These are phyloP conservation scores for Solanum hybrid DNA, from an alignment of 305 asterid genomes.

Conservation along the genomic window DNA sequence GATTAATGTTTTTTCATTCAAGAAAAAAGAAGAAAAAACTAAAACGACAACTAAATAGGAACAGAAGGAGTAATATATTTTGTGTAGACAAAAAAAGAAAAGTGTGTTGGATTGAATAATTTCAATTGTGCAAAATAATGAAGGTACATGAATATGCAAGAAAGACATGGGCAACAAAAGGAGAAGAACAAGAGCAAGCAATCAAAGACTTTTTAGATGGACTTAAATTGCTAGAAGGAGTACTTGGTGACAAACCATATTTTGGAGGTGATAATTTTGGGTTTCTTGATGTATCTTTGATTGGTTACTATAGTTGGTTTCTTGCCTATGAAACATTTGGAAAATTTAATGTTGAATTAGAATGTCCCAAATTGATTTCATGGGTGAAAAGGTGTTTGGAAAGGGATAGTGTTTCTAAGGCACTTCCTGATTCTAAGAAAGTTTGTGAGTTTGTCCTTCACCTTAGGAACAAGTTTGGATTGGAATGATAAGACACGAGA, in stretches of 20 bases:
- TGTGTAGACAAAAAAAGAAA: background rate
- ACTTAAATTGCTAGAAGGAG: conserved; percentile 7
- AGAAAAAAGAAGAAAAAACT: background rate
- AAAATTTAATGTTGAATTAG: background rate
- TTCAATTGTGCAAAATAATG: background rate
- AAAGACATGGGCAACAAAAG: conserved; percentile 11
- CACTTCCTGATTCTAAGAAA: conserved; percentile 7
- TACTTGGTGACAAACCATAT: conserved; percentile 9
- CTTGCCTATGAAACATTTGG: conserved; percentile 6
- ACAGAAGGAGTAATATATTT: background rate
- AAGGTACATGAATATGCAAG: background rate
- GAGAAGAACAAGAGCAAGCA: conserved; percentile 1
- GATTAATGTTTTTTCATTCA: background rate
- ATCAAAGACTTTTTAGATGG: background rate
- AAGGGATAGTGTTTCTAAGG: conserved; percentile 1
- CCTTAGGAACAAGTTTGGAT: background rate
- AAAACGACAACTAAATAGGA: background rate
- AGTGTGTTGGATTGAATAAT: background rate
- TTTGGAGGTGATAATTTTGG: conserved; percentile 13
- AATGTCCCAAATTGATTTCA: conserved; percentile 8
- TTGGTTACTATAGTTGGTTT: conserved; percentile 10
- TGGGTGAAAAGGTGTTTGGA: conserved; percentile 11
- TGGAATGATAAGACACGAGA: background rate
- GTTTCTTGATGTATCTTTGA: conserved; percentile 1
- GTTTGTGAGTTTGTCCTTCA: conserved; percentile 6